Percentiles rank a stretch among this genome's conserved stretches.
Evolutionary conservation across 345 rosid species (phyloP).

Genomic region (Aquilaria yunnanensis): DNA sequence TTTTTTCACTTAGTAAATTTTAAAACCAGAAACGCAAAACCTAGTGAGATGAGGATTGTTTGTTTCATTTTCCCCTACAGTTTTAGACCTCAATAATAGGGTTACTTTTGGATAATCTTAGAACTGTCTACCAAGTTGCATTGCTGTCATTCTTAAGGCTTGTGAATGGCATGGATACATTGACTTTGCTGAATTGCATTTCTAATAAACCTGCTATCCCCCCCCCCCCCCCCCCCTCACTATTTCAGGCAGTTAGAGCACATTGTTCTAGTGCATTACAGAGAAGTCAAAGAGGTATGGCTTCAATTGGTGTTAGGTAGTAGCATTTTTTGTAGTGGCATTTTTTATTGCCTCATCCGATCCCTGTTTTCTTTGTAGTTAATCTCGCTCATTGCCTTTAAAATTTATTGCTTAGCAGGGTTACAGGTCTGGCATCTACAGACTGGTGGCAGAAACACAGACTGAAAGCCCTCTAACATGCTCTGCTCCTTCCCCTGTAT

Average conservation of each 20-base stretch:
- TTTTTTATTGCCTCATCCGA: no score
- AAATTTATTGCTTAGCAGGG: slow-evolving; percentile 28
- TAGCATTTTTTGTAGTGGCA: no score
- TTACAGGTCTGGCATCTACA: slow-evolving; percentile 35
- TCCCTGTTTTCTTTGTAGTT: no score
- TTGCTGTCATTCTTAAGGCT: neutral
- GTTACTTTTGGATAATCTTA: no score
- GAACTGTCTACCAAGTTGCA: no score
- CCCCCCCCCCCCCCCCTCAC: neutral
- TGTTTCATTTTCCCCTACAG: no score
- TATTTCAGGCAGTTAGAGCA: slow-evolving; percentile 75
- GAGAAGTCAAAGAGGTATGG: slow-evolving; percentile 82
- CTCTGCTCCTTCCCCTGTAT: slow-evolving; percentile 23
- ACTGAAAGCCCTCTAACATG: slow-evolving; percentile 30
- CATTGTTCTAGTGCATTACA: slow-evolving; percentile 73
- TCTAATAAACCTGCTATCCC: slow-evolving; percentile 1
- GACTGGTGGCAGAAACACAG: slow-evolving; percentile 22
- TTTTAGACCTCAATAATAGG: no score
- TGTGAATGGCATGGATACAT: neutral
- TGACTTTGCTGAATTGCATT: neutral
- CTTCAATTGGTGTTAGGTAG: neutral
- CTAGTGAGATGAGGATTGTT: neutral
- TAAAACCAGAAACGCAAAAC: neutral
- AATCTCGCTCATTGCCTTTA: no score
- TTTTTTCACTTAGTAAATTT: neutral